Base-by-base conservation (phyloP, 2,329 filamentous ascomycete genomes). In the Arachnopeziza araneosa region DNA sequence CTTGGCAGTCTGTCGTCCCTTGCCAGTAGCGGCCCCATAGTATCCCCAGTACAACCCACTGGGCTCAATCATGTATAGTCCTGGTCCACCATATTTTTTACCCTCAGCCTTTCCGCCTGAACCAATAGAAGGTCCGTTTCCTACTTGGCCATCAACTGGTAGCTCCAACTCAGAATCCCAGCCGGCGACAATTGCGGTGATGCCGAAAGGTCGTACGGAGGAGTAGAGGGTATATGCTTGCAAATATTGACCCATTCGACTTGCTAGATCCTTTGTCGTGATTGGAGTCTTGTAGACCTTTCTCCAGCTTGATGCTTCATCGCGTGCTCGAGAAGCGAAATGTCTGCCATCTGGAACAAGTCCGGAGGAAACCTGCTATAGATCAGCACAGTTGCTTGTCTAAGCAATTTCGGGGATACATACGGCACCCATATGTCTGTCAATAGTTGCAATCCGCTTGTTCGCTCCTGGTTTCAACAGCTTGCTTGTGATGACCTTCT, bases 1-100 rank as follows among this genome's bases (percentile, higher is more conserved):
- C 83, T 99, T 99, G 72, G 95, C 95, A 57, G 93, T 89, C 79
- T 99, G 95, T 69, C 95, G 85, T 64, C 95, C 95, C 79, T 99
- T 99, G 72, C 95, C 95, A 17, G 95, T 97, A 55, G 95, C 95
- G 49, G 95, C 95, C 69, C 95, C 95, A 76, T 97, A 97, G 83
- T 99, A 99, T 62, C 95, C 95, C 95, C 95, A 99, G 82, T 96
- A 98, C 68, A 93, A 79, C 59, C 95, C 95, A 72, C 92, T 96
- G 50, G 95, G 95, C 80, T 99, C 95, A 69, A 99, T 93, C 95
- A 99, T 99, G 83, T 97, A 99, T 63, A 99, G 84, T 64, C 87
- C 93, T 23, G 95, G 95, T 1, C 93, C 95, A 68, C 95, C 95
- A 74, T 92, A 86, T 75, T 85, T 89, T 71, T 86, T 87, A 71